phyloP scores from a whole-genome alignment of 495 filamentous ascomycete species.

The Penicillium paradoxum region DNA sequence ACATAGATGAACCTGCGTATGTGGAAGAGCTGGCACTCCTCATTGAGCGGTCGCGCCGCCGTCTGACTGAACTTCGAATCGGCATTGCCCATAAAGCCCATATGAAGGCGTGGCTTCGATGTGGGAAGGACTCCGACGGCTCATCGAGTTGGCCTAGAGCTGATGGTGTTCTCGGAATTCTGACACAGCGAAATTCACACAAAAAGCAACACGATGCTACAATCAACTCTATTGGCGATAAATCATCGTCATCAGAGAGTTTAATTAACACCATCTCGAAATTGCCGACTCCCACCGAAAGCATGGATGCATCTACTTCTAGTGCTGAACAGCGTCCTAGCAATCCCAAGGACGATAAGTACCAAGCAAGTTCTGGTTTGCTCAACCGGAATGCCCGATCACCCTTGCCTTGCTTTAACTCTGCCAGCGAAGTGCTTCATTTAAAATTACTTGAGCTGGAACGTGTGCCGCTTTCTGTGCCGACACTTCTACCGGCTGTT shows the following conservation, averaged over 20 bases:
- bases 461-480: constrained; percentile 67
- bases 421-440: constrained; percentile 41
- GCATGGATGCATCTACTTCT: neutral
- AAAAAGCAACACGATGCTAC: neutral
- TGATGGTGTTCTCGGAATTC: constrained; percentile 71
- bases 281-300: neutral
- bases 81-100: constrained; percentile 64
- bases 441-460: constrained; percentile 79
- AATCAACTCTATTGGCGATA: neutral
- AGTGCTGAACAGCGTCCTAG: neutral
- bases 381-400: constrained; percentile 1
- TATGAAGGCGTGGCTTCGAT: constrained; percentile 50
- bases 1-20: constrained; percentile 85
- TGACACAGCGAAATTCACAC: constrained; percentile 45
- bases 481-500: constrained; percentile 62
- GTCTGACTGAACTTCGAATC: constrained; percentile 70
- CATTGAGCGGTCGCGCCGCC: constrained; percentile 64
- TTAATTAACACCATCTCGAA: neutral
- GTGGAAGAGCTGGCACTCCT: constrained; percentile 84
- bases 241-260: constrained; percentile 5
- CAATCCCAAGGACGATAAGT: neutral
- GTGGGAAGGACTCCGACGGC: constrained; percentile 24
- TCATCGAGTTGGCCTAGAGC: constrained; percentile 37
- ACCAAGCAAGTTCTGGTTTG: neutral
- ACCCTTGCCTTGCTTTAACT: neutral